These are phyloP conservation scores for Colletotrichum falcatum DNA, from an alignment of 2,329 filamentous ascomycete species.

Conservation along the genomic window DNA sequence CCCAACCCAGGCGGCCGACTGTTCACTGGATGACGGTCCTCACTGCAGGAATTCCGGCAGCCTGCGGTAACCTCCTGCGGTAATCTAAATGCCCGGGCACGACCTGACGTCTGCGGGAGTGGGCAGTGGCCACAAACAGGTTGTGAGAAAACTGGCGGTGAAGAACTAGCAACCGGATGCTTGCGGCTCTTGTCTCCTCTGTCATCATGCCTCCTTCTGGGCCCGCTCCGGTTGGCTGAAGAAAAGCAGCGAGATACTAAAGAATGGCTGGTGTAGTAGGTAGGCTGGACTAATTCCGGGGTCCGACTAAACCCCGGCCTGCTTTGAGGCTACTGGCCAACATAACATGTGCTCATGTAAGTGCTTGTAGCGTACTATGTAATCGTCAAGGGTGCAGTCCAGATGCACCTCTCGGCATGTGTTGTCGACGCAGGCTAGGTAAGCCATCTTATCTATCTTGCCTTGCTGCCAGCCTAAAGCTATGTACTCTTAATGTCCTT, in stretches of 20 bases:
- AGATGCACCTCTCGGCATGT: constrained; percentile 15
- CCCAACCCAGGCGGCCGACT: constrained; percentile 25
- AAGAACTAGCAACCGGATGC: constrained; percentile 13
- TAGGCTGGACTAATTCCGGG: neutral
- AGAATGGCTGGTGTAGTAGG: neutral
- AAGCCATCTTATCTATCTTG: constrained; percentile 3
- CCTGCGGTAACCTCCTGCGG: neutral
- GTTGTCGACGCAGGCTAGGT: constrained; percentile 6
- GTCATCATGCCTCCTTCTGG: constrained; percentile 20
- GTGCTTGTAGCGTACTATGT: constrained; percentile 7
- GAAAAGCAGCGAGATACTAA: neutral
- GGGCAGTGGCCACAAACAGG: constrained; percentile 22
- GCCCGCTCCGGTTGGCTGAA: neutral
- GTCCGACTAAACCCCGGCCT: neutral
- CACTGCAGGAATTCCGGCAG: constrained; percentile 3
- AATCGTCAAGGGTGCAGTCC: constrained; percentile 11
- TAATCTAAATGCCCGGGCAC: neutral
- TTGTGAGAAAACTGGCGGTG: constrained; percentile 29
- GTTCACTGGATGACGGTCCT: neutral
- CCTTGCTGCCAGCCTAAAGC: constrained; percentile 5
- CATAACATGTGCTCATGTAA: neutral
- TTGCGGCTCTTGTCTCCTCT: constrained; percentile 16
- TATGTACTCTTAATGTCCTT: neutral
- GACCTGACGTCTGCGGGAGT: constrained; percentile 20
- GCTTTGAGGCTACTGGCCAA: neutral